Percentiles rank a stretch among this genome's conserved stretches.
phyloP scores from a whole-genome alignment of 2,329 filamentous ascomycete species.

The Colletotrichum horii region DNA sequence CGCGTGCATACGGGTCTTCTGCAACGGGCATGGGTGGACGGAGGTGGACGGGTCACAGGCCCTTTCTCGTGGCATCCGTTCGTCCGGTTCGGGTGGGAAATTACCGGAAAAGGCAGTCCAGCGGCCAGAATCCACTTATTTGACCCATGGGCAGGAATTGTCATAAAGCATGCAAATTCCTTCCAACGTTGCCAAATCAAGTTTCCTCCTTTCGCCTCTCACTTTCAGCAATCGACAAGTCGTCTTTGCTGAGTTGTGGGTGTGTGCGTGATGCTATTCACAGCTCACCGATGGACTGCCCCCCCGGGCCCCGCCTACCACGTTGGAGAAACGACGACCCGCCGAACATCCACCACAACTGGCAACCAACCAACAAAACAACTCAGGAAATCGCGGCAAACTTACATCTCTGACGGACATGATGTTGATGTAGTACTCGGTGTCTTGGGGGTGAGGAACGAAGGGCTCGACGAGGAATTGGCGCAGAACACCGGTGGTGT shows the following conservation, averaged over 20 bases:
- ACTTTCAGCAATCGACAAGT: background rate
- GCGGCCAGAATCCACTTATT: conserved; percentile 21
- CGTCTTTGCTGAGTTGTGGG: conserved; percentile 3
- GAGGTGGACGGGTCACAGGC: conserved; percentile 7
- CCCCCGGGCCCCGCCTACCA: background rate
- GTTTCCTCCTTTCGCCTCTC: background rate
- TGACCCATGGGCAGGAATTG: conserved; percentile 19
- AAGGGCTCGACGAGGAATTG: conserved; percentile 99
- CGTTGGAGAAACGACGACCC: background rate
- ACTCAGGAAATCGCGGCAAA: conserved; percentile 34
- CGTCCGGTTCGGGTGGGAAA: conserved; percentile 36
- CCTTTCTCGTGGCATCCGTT: conserved; percentile 42
- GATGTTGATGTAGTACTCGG: conserved; percentile 99
- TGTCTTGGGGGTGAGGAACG: conserved; percentile 91
- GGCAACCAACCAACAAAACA: background rate
- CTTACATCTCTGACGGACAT: conserved; percentile 99
- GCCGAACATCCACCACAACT: background rate
- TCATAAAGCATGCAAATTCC: conserved; percentile 20
- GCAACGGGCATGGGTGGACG: conserved; percentile 6
- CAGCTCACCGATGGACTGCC: conserved; percentile 13
- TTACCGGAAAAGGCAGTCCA: conserved; percentile 27
- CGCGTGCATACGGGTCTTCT: background rate
- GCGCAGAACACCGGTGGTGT: conserved; percentile 83
- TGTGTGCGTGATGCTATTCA: background rate
- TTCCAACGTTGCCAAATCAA: conserved; percentile 7